Percentiles rank a stretch among this genome's conserved stretches.
phyloP scores from a whole-genome alignment of 1,284 basidiomycete species.

The Leccinum angustisporum region DNA sequence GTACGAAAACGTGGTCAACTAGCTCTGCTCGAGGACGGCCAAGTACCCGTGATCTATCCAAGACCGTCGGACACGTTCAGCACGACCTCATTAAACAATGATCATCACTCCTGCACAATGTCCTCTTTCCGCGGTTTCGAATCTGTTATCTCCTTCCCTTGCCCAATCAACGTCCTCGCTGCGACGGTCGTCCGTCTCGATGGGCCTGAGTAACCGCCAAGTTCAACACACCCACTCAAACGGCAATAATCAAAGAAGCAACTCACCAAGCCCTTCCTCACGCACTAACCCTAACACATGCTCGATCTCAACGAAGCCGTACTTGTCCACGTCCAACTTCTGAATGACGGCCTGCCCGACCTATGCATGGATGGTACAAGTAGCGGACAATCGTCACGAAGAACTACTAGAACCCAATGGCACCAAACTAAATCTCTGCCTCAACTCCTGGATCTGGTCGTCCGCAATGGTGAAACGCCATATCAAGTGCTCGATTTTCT shows the following conservation, averaged over 20 bases:
- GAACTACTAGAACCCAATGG: too few relatives aligned
- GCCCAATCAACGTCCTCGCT: constrained; percentile 60
- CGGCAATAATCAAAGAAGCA: not conserved
- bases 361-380: not conserved
- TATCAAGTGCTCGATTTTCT: too few relatives aligned
- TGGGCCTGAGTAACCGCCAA: constrained; percentile 42
- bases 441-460: too few relatives aligned
- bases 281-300: constrained; percentile 78
- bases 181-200: constrained; percentile 74
- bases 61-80: not conserved
- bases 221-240: not conserved
- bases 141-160: constrained; percentile 69
- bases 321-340: constrained; percentile 95
- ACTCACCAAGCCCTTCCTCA: constrained; percentile 69
- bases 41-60: not conserved
- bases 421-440: too few relatives aligned
- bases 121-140: constrained; percentile 83
- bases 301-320: constrained; percentile 90
- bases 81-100: not conserved
- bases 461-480: too few relatives aligned
- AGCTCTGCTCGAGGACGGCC: too few relatives aligned
- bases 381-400: too few relatives aligned
- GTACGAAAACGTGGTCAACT: too few relatives aligned
- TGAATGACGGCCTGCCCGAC: constrained; percentile 87
- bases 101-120: constrained; percentile 68